phyloP scores from a whole-genome alignment of 768 basidiomycete species.

The Lenzites betulinus region DNA sequence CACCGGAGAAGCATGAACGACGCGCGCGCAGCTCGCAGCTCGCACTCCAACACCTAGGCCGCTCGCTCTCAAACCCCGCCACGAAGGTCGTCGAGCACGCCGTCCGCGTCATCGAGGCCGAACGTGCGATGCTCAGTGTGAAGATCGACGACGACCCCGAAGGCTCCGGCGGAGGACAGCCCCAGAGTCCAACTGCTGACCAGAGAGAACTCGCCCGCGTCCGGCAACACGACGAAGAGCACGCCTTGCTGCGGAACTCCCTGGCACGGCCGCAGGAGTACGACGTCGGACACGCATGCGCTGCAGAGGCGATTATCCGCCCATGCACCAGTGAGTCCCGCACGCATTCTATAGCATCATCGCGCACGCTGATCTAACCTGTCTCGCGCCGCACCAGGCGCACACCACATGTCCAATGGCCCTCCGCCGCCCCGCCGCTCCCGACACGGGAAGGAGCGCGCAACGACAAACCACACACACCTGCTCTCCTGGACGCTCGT shows the following conservation, averaged over 20 bases:
- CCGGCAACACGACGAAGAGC: constrained; percentile 11
- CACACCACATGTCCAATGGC: neutral
- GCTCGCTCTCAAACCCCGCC: constrained; percentile 14
- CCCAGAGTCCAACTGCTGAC: neutral
- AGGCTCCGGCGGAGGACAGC: neutral
- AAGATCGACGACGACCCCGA: too few relatives aligned
- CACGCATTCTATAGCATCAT: too few relatives aligned
- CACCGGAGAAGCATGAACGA: constrained; percentile 3
- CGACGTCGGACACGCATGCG: constrained; percentile 22
- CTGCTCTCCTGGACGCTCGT: constrained; percentile 23
- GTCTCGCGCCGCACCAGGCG: neutral
- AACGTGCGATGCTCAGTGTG: neutral
- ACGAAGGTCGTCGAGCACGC: constrained; percentile 12
- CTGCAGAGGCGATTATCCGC: constrained; percentile 22
- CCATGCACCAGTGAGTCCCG: constrained; percentile 17
- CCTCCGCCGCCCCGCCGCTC: neutral
- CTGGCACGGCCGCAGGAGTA: constrained; percentile 13
- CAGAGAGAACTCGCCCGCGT: constrained; percentile 1
- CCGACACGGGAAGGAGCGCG: neutral
- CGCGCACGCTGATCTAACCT: neutral
- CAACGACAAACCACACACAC: constrained; percentile 16
- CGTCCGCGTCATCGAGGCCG: constrained; percentile 5
- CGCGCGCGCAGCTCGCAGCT: constrained; percentile 15
- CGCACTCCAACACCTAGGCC: constrained; percentile 11
- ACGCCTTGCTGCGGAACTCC: constrained; percentile 1